These are phyloP conservation scores for Penicillium flavigenum DNA, from an alignment of 495 filamentous ascomycete species.

Conservation along the genomic window DNA sequence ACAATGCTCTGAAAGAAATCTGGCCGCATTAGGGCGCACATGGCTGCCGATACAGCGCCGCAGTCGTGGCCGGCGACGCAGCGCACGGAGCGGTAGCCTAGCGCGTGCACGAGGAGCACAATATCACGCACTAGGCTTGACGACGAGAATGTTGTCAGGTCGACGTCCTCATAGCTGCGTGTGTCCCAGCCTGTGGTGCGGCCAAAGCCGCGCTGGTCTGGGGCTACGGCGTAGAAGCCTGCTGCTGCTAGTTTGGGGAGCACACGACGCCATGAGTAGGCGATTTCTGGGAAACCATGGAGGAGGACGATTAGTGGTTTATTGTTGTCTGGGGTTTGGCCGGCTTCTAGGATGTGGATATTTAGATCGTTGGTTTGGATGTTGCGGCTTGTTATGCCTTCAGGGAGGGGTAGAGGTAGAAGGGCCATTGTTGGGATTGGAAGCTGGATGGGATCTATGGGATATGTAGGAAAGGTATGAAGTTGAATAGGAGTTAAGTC, in stretches of 20 bases:
- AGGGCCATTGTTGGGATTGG: constrained; percentile 14
- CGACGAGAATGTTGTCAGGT: constrained; percentile 56
- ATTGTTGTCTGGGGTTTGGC: constrained; percentile 31
- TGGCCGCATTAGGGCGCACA: constrained; percentile 60
- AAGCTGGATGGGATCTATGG: background rate
- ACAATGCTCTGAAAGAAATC: constrained; percentile 60
- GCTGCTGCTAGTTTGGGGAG: constrained; percentile 54
- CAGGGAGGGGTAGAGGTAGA: constrained; percentile 52
- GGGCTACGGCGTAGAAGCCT: constrained; percentile 63
- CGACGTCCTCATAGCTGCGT: constrained; percentile 47
- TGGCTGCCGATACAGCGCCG: constrained; percentile 57
- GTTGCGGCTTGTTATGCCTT: constrained; percentile 50
- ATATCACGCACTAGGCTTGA: constrained; percentile 62
- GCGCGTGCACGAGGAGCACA: constrained; percentile 57
- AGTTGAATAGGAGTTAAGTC: no score
- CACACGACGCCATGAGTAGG: constrained; percentile 67
- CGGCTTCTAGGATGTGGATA: constrained; percentile 62
- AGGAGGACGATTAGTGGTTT: constrained; percentile 61
- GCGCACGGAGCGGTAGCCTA: constrained; percentile 57
- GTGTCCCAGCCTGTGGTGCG: constrained; percentile 63
- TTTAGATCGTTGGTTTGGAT: constrained; percentile 51
- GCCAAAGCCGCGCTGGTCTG: constrained; percentile 69
- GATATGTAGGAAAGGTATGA: background rate
- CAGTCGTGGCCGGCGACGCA: constrained; percentile 69
- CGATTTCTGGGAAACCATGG: constrained; percentile 67